phyloP scores from a whole-genome alignment of 2,329 filamentous ascomycete genomes.

The Aspergillus hortae region DNA sequence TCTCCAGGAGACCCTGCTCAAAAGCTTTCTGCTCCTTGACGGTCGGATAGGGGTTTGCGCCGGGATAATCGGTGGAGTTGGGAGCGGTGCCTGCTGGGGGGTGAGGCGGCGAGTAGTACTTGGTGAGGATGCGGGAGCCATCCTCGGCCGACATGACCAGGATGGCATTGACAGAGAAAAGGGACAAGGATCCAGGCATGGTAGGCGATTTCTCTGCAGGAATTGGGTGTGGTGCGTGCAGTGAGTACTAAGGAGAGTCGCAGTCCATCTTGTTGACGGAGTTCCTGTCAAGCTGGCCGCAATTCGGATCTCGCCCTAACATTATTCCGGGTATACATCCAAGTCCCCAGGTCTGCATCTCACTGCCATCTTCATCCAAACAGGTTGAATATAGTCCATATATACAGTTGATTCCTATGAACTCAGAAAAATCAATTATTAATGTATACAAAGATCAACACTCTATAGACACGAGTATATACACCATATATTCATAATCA shows the following conservation, averaged over 20 bases:
- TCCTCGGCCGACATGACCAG: constrained; percentile 81
- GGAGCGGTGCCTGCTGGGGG: constrained; percentile 57
- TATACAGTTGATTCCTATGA: not conserved
- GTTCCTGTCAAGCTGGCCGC: constrained; percentile 23
- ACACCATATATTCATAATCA: constrained; percentile 19
- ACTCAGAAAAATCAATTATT: constrained; percentile 5
- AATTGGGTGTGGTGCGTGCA: not conserved
- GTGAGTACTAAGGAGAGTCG: not conserved
- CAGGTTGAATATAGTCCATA: not conserved
- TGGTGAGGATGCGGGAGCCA: constrained; percentile 84
- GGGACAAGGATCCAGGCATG: constrained; percentile 72
- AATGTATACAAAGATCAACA: constrained; percentile 12
- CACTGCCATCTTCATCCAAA: no score
- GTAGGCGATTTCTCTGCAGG: constrained; percentile 20
- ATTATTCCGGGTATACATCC: constrained; percentile 22
- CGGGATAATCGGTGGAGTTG: constrained; percentile 57
- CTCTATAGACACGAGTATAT: constrained; percentile 12
- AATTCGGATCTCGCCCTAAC: constrained; percentile 19
- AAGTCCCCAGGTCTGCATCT: no score
- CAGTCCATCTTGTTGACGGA: constrained; percentile 8
- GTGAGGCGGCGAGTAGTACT: constrained; percentile 80
- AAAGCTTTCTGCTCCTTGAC: constrained; percentile 94
- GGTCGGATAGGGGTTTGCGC: constrained; percentile 76
- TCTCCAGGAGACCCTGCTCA: constrained; percentile 91
- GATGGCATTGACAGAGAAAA: constrained; percentile 74